Percentiles rank a stretch among this genome's conserved stretches.
These are phyloP conservation scores for Trichoderma arundinaceum DNA, from an alignment of 2,329 filamentous ascomycete species.

Conservation along the genomic window DNA sequence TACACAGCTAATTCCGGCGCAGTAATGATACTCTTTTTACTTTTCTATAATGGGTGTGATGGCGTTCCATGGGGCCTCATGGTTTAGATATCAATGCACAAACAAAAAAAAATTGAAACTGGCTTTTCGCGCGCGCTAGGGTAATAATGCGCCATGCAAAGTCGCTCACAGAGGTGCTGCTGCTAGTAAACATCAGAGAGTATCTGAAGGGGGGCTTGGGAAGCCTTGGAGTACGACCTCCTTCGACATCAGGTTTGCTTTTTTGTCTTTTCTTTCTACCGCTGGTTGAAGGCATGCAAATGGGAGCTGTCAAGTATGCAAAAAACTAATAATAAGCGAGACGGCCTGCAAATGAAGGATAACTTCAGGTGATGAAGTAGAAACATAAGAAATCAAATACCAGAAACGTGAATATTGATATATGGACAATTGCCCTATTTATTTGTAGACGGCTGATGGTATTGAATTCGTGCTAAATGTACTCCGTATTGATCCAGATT, in stretches of 20 bases:
- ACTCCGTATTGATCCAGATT: no score
- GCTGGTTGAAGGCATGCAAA: slow-evolving; percentile 10
- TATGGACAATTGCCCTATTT: background rate
- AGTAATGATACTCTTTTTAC: slow-evolving; percentile 24
- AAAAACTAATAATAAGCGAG: slow-evolving; percentile 30
- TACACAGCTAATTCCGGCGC: background rate
- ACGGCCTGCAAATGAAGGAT: background rate
- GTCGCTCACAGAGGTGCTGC: background rate
- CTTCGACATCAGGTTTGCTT: background rate
- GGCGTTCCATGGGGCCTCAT: slow-evolving; percentile 34
- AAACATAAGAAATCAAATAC: background rate
- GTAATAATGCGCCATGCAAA: background rate
- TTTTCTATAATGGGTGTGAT: background rate
- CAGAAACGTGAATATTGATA: background rate
- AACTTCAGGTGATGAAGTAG: background rate
- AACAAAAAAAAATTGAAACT: slow-evolving; percentile 23
- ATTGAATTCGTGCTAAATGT: no score
- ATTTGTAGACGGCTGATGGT: background rate
- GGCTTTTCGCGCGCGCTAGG: slow-evolving; percentile 6
- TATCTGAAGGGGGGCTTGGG: background rate
- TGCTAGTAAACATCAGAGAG: background rate
- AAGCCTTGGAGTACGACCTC: background rate
- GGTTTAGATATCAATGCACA: slow-evolving; percentile 36
- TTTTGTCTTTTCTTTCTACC: background rate
- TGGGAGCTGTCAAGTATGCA: slow-evolving; percentile 12